Evolutionary conservation across 495 filamentous ascomycete species (phyloP).

Genomic region (Aspergillus carlsbadensis): DNA sequence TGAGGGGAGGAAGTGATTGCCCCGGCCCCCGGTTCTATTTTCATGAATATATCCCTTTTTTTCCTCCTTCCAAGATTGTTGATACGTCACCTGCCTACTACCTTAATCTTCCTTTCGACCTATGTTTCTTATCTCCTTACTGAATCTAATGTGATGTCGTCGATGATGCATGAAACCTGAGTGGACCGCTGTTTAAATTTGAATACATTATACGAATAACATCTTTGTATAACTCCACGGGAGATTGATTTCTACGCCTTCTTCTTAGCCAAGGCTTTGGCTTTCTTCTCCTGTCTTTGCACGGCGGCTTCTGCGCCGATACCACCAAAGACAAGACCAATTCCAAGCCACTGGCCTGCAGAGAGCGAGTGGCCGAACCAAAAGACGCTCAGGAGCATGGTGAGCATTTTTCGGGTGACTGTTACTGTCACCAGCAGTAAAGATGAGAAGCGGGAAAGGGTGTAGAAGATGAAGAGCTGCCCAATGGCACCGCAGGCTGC

Average conservation of each 20-base stretch:
- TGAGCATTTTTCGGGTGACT: constrained; percentile 97
- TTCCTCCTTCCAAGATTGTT: neutral
- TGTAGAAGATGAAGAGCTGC: constrained; percentile 98
- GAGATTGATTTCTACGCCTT: constrained; percentile 26
- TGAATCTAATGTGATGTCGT: neutral
- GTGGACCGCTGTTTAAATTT: neutral
- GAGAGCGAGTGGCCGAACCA: constrained; percentile 89
- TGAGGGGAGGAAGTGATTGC: constrained; percentile 60
- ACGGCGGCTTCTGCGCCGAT: constrained; percentile 88
- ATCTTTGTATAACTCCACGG: no score
- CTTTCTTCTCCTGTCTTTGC: constrained; percentile 76
- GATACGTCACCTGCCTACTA: no score
- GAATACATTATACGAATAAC: neutral
- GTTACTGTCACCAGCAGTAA: constrained; percentile 94
- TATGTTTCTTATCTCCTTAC: neutral
- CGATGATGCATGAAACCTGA: neutral
- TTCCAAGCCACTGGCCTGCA: constrained; percentile 86
- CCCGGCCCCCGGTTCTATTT: no score
- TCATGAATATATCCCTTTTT: neutral
- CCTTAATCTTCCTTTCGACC: neutral
- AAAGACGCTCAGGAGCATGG: constrained; percentile 93
- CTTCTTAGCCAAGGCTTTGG: constrained; percentile 71
- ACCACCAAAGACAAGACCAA: constrained; percentile 89
- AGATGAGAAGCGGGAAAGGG: constrained; percentile 85
- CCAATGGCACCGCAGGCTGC: constrained; percentile 90